Percentiles rank a stretch among this genome's conserved stretches.
Evolutionary conservation across 176 grass and related monocot species (phyloP).

Genomic region (Stipa capillata): DNA sequence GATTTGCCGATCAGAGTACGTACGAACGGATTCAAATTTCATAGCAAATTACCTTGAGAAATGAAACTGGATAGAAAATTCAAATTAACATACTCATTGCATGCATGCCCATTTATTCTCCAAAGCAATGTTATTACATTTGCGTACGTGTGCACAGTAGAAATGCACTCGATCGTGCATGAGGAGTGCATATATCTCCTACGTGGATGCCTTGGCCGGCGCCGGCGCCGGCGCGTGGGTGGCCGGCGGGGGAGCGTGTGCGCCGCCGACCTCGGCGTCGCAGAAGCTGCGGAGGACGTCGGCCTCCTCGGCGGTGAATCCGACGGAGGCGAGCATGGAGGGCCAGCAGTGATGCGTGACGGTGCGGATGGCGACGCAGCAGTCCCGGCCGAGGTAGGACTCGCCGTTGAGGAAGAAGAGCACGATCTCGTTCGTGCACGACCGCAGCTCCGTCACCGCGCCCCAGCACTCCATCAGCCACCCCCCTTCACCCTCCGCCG

Average conservation of each 20-base stretch:
- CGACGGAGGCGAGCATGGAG: constrained; percentile 52
- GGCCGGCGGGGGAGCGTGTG: background rate
- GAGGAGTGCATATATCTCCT: no score
- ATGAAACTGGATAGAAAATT: no score
- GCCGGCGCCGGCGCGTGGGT: background rate
- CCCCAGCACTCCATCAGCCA: constrained; percentile 57
- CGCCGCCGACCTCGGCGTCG: constrained; percentile 36
- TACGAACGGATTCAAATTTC: no score
- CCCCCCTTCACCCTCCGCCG: background rate
- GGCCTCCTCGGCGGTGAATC: constrained; percentile 57
- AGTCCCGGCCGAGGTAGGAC: constrained; percentile 66
- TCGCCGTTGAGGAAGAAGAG: constrained; percentile 80
- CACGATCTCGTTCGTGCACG: constrained; percentile 70
- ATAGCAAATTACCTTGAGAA: no score
- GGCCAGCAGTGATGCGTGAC: constrained; percentile 75
- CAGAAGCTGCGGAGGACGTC: constrained; percentile 62
- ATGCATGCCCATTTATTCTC: no score
- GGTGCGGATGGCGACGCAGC: constrained; percentile 62
- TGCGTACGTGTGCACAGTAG: no score
- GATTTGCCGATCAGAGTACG: no score
- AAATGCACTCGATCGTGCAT: no score
- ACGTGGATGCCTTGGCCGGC: no score
- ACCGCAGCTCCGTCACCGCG: constrained; percentile 43
- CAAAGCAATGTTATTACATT: no score
- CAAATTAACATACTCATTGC: no score